These are phyloP conservation scores for Penicillium turbatum DNA, from an alignment of 495 filamentous ascomycete species.

Conservation along the genomic window DNA sequence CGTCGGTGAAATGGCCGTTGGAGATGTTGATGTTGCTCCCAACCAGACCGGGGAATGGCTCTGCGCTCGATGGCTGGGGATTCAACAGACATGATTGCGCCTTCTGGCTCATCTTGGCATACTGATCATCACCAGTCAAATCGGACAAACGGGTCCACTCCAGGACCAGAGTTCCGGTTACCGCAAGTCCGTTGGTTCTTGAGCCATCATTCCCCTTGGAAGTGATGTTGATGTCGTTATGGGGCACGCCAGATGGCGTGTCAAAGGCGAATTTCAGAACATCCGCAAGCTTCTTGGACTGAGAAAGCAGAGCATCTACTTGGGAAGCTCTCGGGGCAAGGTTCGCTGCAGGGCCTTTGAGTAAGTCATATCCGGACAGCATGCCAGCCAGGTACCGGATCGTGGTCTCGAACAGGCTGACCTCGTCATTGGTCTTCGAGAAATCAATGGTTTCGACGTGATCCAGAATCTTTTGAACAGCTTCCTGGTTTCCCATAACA, in stretches of 20 bases:
- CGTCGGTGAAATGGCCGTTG: slow-evolving; percentile 63
- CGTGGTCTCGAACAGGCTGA: slow-evolving; percentile 86
- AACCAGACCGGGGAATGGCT: slow-evolving; percentile 76
- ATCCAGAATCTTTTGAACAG: slow-evolving; percentile 64
- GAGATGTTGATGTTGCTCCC: slow-evolving; percentile 62
- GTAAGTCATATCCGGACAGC: slow-evolving; percentile 76
- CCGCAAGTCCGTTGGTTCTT: slow-evolving; percentile 63
- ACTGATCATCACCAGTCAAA: slow-evolving; percentile 62
- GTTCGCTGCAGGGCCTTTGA: slow-evolving; percentile 63
- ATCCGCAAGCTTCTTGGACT: slow-evolving; percentile 67
- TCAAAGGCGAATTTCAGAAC: slow-evolving; percentile 73
- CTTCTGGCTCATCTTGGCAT: slow-evolving; percentile 61
- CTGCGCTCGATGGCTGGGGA: slow-evolving; percentile 54
- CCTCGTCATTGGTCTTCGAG: slow-evolving; percentile 46
- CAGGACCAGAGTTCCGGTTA: slow-evolving; percentile 68
- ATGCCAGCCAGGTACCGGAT: slow-evolving; percentile 83
- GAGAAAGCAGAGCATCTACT: slow-evolving; percentile 55
- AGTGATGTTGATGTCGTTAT: slow-evolving; percentile 64
- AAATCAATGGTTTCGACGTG: slow-evolving; percentile 69
- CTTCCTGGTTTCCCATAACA: slow-evolving; percentile 65
- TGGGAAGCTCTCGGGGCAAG: slow-evolving; percentile 42
- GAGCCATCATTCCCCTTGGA: slow-evolving; percentile 44
- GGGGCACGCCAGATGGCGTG: slow-evolving; percentile 70
- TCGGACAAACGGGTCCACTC: slow-evolving; percentile 86
- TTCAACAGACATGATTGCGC: slow-evolving; percentile 69